Conservation (phyloP, 495 filamentous ascomycete genomes). For the Parmelia sp. region DNA sequence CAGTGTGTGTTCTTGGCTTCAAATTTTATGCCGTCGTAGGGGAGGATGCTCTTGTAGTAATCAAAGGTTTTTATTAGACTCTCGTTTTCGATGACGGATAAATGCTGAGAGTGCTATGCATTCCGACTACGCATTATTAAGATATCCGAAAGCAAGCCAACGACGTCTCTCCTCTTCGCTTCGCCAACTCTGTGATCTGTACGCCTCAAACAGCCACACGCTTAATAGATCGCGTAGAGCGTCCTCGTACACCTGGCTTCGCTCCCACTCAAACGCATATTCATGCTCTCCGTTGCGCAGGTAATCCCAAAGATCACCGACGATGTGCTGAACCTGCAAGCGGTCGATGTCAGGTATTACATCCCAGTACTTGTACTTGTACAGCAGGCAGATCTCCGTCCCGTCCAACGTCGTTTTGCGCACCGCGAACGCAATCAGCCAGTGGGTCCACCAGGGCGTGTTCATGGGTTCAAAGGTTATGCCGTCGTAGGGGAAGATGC, state of each 20-base stretch:
- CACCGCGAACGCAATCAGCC: conserved; percentile 6
- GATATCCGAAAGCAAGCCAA: neutral
- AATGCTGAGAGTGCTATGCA: conserved; percentile 6
- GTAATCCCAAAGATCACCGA: neutral
- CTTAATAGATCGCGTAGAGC: neutral
- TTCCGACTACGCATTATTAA: neutral
- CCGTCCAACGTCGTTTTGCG: neutral
- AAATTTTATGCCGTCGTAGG: neutral
- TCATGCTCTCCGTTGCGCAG: conserved; percentile 1
- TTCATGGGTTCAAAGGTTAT: conserved; percentile 5
- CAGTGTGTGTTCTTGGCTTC: conserved; percentile 7
- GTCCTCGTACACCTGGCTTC: neutral
- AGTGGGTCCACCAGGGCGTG: conserved; percentile 5
- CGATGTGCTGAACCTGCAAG: neutral
- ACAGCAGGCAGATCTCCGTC: conserved; percentile 3
- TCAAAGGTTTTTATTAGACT: conserved; percentile 1
- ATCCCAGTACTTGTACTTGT: conserved; percentile 3
- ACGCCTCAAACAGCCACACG: conserved; percentile 7
- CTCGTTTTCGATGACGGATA: neutral
- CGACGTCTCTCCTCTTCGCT: neutral
- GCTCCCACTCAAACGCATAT: conserved; percentile 5
- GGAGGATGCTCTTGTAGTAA: conserved; percentile 1
- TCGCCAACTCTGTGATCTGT: neutral
- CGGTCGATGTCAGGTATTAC: neutral
- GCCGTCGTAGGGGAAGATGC: conserved; percentile 3